phyloP scores from a whole-genome alignment of 1,284 basidiomycete species.

The Ustilago vetiveriae region DNA sequence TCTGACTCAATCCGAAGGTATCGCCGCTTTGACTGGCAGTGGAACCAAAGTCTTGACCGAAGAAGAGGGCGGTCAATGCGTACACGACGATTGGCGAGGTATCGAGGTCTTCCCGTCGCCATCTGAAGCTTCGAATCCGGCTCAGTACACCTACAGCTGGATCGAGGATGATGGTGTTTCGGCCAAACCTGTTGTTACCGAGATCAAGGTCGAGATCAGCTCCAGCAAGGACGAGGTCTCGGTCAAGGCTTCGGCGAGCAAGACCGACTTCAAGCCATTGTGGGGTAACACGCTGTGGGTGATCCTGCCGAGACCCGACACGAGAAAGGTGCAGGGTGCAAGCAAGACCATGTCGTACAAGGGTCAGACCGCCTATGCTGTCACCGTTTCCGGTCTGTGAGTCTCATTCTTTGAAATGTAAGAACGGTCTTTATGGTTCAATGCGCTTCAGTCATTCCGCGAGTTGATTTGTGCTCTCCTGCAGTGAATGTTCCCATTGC shows the following conservation, averaged over 20 bases:
- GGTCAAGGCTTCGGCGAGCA: conserved; percentile 59
- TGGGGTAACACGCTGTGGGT: conserved; percentile 67
- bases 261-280: conserved; percentile 66
- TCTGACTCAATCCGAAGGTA: conserved; percentile 62
- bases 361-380: conserved; percentile 34
- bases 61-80: conserved; percentile 67
- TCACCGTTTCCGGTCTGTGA: conserved; percentile 33
- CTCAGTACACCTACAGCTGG: conserved; percentile 64
- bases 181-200: conserved; percentile 58
- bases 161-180: conserved; percentile 69
- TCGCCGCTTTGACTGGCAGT: conserved; percentile 65
- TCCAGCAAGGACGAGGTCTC: conserved; percentile 53
- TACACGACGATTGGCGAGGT: conserved; percentile 69
- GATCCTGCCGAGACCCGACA: conserved; percentile 66
- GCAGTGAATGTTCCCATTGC: not conserved
- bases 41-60: conserved; percentile 67
- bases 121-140: conserved; percentile 16
- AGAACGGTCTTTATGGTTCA: too few relatives aligned
- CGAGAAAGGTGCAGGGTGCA: conserved; percentile 41
- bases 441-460: too few relatives aligned
- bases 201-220: conserved; percentile 64
- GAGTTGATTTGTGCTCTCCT: not conserved
- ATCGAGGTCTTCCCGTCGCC: conserved; percentile 68
- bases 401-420: not conserved
- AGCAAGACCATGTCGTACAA: conserved; percentile 32